Evolutionary conservation across 1,284 basidiomycete genomes (phyloP), one percentile per base, ranked within the genome.

Genomic region (Exobasidium cylindrosporum): DNA sequence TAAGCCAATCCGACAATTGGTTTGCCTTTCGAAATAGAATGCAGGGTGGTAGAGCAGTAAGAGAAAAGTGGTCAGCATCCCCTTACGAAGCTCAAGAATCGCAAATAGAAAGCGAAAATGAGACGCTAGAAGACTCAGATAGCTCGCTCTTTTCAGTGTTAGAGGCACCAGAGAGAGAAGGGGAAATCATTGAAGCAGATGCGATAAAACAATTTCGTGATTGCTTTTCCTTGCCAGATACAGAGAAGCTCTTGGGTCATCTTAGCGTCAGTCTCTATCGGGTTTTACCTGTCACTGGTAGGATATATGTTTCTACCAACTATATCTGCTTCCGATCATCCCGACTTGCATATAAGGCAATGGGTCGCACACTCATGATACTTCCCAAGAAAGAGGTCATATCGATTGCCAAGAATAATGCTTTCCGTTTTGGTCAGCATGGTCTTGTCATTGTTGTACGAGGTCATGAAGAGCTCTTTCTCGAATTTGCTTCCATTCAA

Each of bases 381-480:
- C 83, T 97, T 21, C 95, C 95, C 4, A 86, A 96, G 59, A 86
- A 86, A 56, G 94, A 97, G 77, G 86, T 97, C 52, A 83, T 96
- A 35, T 86, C 90, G 10, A 85, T 87, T 6, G 90, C 96, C 79
- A 88, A 86, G 74, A 88, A 90, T 17, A 91, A 89, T 77, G 91
- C 92, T 0, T 91, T 91, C 74, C 87, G 90, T 13, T 91, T 93
- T 75, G 91, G 89, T 1, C 91, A 92, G 72, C 86, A 90, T 69
- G 95, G 92, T 5, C 85, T 97, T 23, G 87, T 91, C 30, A 84
- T 97, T 62, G 89, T 96, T 58, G 87, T 98, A 68, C 90, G 90
- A 73, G 95, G 95, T 0, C 90, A 97, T 77, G 95, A 97, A 82
- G 95, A 98, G 77, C 83, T 98, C 1, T 98, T 97, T 83, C 89